phyloP scores from a whole-genome alignment of 1,139 yeast species.

The Yamadazyma diddensiae region DNA sequence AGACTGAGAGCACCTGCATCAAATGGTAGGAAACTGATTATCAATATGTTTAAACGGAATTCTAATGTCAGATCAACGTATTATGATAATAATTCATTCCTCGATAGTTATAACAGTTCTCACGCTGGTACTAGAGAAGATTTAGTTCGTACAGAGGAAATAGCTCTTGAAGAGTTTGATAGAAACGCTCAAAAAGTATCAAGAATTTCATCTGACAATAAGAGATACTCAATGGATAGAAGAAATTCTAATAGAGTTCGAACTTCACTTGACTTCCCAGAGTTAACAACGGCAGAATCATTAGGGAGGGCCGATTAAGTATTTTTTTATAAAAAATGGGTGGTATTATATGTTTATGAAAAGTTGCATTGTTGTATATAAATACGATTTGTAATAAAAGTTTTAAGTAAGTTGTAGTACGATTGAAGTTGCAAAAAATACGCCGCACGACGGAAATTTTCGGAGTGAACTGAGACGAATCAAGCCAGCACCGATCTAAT shows the following conservation, averaged over 20 bases:
- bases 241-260: slow-evolving; percentile 7
- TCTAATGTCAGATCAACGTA: slow-evolving; percentile 23
- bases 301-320: slow-evolving; percentile 3
- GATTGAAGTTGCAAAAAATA: no score
- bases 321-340: background rate
- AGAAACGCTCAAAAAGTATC: slow-evolving; percentile 21
- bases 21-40: slow-evolving; percentile 21
- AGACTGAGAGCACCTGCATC: slow-evolving; percentile 3
- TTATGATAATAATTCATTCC: slow-evolving; percentile 30
- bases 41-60: slow-evolving; percentile 27
- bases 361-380: slow-evolving; percentile 1
- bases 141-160: slow-evolving; percentile 44
- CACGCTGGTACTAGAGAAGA: slow-evolving; percentile 16
- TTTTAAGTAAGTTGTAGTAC: no score
- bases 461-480: background rate
- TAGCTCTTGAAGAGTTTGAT: slow-evolving; percentile 46
- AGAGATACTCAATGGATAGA: slow-evolving; percentile 12
- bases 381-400: no score
- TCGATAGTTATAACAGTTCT: slow-evolving; percentile 25
- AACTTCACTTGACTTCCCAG: slow-evolving; percentile 16
- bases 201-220: slow-evolving; percentile 26
- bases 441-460: slow-evolving; percentile 1
- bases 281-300: slow-evolving; percentile 12
- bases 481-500: no score
- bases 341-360: no score